Base-by-base conservation (phyloP, 148 eudicot species). In the Rhododendron molle region DNA sequence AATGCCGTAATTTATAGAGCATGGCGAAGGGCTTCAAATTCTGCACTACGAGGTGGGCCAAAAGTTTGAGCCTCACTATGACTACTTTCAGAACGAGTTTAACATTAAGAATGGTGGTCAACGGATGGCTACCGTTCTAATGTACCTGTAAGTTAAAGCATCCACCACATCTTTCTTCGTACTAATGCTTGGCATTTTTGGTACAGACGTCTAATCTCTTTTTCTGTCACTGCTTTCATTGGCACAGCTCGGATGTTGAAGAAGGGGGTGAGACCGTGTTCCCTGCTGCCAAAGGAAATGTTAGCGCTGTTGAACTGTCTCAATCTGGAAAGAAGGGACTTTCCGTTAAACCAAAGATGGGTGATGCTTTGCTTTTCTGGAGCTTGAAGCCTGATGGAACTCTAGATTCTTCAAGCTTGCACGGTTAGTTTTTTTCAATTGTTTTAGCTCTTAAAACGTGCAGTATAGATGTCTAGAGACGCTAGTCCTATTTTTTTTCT, bases 221-320 rank as follows among this genome's bases (percentile, higher is more conserved):
- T 18, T 49, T n/a, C 67, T 76, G 81, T 7, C 38, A 32, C 69
- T 54, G 20, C 47, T 82, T 80, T 54, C 50, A 76, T 60, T 84
- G 71, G 56, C 86, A 74, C 91, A 96, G 99, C 71, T 93, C 99
- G 83, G 99, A 95, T 88, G 99, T 94, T 87, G 99, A 96, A 89
- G 94, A 93, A 90, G 99, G 99, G 78, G 99, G 99, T 82, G 99
- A 96, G 86, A 96, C 98, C 4, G 96, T 96, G 26, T 96, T 94
- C 88, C 99, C 99, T 80, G 50, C 88, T 83, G 98, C 99, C 81
- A 92, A 91, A 89, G 98, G 95, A 85, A 95, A 95, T 85, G 52
- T 84, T 85, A 92, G 94, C 86, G 87, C 91, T 36, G 93, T 95
- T 7, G 96, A 97, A 96, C 92, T 40, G 8, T 40, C 44, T 40